Percentiles rank a stretch among this genome's conserved stretches.
These are phyloP conservation scores for Diversispora eburnea DNA, from an alignment of 192 early-diverging fungal genomes.

Conservation along the genomic window DNA sequence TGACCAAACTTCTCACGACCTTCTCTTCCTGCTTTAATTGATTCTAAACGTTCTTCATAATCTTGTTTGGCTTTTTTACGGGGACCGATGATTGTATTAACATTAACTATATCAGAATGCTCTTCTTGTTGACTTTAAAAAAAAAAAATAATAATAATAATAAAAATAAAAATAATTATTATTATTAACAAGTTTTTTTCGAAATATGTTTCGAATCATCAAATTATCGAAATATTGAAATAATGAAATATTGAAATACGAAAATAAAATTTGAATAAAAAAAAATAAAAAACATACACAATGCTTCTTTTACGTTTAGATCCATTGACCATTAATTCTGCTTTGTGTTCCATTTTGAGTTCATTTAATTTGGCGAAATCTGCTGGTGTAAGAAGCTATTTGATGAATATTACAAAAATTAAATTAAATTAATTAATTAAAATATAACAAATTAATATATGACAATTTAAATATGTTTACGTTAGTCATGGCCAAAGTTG, in stretches of 20 bases:
- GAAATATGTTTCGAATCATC: too few relatives aligned
- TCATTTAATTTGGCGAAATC: constrained; percentile 87
- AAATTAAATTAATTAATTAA: background rate
- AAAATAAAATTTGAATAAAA: background rate
- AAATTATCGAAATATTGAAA: too few relatives aligned
- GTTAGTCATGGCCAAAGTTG: constrained; percentile 22
- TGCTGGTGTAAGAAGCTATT: constrained; percentile 78
- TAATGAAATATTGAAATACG: too few relatives aligned
- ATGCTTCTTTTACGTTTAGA: background rate
- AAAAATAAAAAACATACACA: background rate
- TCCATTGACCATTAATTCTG: constrained; percentile 39
- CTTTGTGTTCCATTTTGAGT: constrained; percentile 65
- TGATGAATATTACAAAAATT: constrained; percentile 4
- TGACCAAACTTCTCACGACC: constrained; percentile 87
- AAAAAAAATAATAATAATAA: background rate
- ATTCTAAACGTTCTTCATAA: constrained; percentile 85
- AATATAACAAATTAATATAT: background rate
- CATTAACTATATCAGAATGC: constrained; percentile 38
- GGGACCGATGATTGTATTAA: constrained; percentile 48
- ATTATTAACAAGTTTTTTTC: too few relatives aligned
- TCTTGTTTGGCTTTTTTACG: constrained; percentile 84
- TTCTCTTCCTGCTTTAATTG: constrained; percentile 87
- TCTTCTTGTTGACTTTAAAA: background rate
- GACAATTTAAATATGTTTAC: background rate
- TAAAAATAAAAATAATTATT: background rate